Evolutionary conservation across 1,139 yeast species (phyloP), one percentile per base, ranked within the genome.

Genomic region (Candida tropicalis): DNA sequence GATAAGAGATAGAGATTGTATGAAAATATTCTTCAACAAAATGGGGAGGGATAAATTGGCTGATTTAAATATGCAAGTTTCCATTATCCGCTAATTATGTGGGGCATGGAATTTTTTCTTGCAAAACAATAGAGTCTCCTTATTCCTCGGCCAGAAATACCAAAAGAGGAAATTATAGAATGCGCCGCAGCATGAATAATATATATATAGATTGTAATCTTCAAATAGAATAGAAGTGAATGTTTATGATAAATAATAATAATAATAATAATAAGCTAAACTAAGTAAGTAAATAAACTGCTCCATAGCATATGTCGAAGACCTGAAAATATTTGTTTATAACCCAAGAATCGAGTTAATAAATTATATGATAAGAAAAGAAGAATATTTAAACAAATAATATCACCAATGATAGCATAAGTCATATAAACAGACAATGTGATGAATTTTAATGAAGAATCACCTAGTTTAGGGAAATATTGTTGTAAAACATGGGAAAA

Each of bases 391-490:
- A 66, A 44, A 29, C 66, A 59, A 9, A 69, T 44, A 23, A 68
- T 41, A 50, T 66, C 63, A 2, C 71, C 73, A 4, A 63, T 45
- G 11, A 65, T 38, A 0, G 66, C 68, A 48, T 66, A 69, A 4
- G 49, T 10, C 27, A 63, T 43, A 54, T 61, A 68, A 6, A 63
- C 40, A 16, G 47, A n/a, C n/a, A 68, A 48, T 12, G 69, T 60
- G 13, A 55, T 41, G 35, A 44, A 11, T 10, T 60, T 59, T 35
- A 58, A 44, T 5, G 32, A 7, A 39, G 44, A 18, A 16, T 35
- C 10, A 2, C 32, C 42, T 33, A 51, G 50, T 22, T 25, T 40
- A 3, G 55, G 60, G 42, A 44, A 61, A 38, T 46, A 45, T 17
- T 35, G 20, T 13, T 42, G 44, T 22, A 67, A 41, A 2, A 65